These are phyloP conservation scores for Halophytophthora polymorphica DNA, from an alignment of 352 stramenopile genomes.

Conservation along the genomic window DNA sequence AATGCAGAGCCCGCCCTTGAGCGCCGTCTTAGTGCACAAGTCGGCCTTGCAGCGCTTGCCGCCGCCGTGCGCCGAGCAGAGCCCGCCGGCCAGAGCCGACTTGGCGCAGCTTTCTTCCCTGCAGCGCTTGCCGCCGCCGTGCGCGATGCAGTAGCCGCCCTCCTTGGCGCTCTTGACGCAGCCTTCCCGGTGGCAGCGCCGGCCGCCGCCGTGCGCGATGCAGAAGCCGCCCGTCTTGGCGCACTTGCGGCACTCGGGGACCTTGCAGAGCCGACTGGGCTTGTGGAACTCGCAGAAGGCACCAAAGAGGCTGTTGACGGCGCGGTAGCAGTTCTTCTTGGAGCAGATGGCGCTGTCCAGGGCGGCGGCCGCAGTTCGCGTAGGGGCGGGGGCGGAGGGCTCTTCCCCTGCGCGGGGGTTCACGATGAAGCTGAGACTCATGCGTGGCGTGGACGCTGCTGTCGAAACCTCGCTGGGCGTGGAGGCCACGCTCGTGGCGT, in stretches of 20 bases:
- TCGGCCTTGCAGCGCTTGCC: constrained; percentile 51
- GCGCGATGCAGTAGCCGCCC: constrained; percentile 60
- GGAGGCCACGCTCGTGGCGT: constrained; percentile 25
- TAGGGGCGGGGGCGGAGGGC: constrained; percentile 1
- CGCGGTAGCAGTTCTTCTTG: constrained; percentile 66
- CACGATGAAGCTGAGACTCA: constrained; percentile 67
- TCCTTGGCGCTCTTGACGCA: constrained; percentile 78
- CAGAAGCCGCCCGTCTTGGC: constrained; percentile 76
- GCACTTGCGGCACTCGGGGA: constrained; percentile 52
- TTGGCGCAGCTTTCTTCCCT: constrained; percentile 50
- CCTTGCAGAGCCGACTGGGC: constrained; percentile 63
- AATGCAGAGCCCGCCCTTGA: constrained; percentile 64
- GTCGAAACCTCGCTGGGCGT: constrained; percentile 17
- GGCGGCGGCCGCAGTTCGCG: constrained; percentile 4
- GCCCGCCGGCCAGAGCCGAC: constrained; percentile 55
- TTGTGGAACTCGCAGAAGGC: constrained; percentile 67
- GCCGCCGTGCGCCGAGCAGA: constrained; percentile 70
- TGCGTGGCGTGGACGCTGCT: constrained; percentile 24
- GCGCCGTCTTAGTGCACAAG: constrained; percentile 59
- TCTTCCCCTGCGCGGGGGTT: constrained; percentile 21
- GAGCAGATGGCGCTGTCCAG: constrained; percentile 32
- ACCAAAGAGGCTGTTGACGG: constrained; percentile 40
- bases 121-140: constrained; percentile 60
- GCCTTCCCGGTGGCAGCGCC: constrained; percentile 40
- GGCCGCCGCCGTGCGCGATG: constrained; percentile 67